These are phyloP conservation scores for Magnolia sinica DNA, from an alignment of 164 flowering plant genomes.

Conservation along the genomic window DNA sequence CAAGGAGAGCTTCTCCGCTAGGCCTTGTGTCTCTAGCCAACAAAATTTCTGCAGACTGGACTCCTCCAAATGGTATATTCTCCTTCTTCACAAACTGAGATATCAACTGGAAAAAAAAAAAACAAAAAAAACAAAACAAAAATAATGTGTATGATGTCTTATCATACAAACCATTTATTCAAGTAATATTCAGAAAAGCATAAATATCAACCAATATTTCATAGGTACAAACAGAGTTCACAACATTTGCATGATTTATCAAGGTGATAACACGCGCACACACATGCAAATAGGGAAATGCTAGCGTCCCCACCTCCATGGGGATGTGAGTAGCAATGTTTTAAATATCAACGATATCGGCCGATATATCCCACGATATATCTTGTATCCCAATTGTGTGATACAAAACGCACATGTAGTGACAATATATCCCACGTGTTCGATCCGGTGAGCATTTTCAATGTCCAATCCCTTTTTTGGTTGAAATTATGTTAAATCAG, in stretches of 20 bases:
- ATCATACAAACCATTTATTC: background rate
- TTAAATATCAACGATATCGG: no score
- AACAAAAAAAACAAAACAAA: no score
- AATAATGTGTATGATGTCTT: background rate
- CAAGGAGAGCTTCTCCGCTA: constrained; percentile 77
- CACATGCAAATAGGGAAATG: no score
- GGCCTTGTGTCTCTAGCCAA: constrained; percentile 97
- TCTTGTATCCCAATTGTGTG: no score
- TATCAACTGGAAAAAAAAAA: constrained; percentile 39
- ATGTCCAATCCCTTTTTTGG: no score
- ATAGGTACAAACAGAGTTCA: background rate
- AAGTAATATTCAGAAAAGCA: background rate
- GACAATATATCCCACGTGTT: no score
- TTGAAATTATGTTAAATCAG: no score
- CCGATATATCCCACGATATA: no score
- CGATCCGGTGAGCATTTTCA: no score
- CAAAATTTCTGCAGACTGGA: constrained; percentile 42
- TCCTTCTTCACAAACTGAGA: constrained; percentile 64
- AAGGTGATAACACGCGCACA: background rate
- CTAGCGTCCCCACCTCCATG: no score
- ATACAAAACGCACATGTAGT: no score
- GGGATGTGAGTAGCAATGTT: no score
- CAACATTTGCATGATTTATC: background rate
- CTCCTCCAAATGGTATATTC: constrained; percentile 47
- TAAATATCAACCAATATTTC: background rate